phyloP scores from a whole-genome alignment of 805 yeast genomes.

The Lipomyces orientalis region DNA sequence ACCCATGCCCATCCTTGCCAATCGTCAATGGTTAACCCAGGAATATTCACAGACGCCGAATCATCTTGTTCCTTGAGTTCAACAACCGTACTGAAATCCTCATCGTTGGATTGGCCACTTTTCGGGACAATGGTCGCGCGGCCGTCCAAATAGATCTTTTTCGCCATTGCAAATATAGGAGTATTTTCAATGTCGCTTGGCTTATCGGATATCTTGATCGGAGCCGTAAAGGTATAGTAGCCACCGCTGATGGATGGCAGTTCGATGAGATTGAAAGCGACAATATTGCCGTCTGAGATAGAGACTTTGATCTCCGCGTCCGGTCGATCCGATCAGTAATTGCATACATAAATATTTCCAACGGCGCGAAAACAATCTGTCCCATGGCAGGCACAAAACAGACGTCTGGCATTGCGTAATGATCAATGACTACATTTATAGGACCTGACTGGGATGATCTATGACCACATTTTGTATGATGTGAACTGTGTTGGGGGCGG shows the following conservation, averaged over 20 bases:
- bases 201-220: not conserved
- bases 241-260: not conserved
- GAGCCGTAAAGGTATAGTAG: not conserved
- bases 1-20: constrained; percentile 16
- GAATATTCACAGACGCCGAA: constrained; percentile 3
- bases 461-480: too few relatives aligned
- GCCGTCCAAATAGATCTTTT: not conserved
- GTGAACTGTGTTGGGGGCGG: too few relatives aligned
- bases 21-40: constrained; percentile 7
- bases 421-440: not conserved
- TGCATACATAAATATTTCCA: constrained; percentile 9
- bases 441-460: not conserved
- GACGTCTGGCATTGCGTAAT: not conserved
- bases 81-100: constrained; percentile 5
- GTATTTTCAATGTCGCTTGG: not conserved
- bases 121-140: constrained; percentile 4
- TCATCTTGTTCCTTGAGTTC: not conserved
- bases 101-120: not conserved
- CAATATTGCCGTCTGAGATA: not conserved
- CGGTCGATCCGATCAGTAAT: not conserved
- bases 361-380: constrained; percentile 7
- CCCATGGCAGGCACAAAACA: constrained; percentile 2
- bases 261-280: constrained; percentile 3
- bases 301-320: not conserved
- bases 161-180: not conserved